phyloP scores from a whole-genome alignment of 2,329 filamentous ascomycete species.

The Neofusicoccum kwambonambiense region DNA sequence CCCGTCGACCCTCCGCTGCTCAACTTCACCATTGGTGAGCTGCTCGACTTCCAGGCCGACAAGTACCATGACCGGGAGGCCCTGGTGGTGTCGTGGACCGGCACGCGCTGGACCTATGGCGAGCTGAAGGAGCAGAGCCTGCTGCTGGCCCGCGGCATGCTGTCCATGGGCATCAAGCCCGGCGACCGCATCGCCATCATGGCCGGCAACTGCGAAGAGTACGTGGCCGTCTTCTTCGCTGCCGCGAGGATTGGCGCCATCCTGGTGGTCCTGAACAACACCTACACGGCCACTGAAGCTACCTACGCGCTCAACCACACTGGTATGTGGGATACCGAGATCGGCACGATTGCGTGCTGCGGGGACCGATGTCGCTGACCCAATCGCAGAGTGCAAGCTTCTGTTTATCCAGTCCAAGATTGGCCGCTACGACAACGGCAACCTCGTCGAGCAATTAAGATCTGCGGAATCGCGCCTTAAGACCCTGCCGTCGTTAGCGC shows the following conservation, averaged over 20 bases:
- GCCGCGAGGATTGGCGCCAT: constrained; percentile 53
- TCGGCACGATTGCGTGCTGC: neutral
- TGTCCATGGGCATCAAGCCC: constrained; percentile 64
- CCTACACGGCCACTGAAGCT: constrained; percentile 72
- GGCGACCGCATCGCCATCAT: constrained; percentile 74
- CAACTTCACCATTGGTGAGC: constrained; percentile 69
- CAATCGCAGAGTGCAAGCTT: constrained; percentile 61
- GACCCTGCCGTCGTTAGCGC: constrained; percentile 27
- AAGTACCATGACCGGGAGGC: constrained; percentile 56
- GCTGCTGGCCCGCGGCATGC: constrained; percentile 46
- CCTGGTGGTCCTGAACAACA: constrained; percentile 78
- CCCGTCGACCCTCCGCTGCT: constrained; percentile 67
- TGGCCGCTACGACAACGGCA: constrained; percentile 62
- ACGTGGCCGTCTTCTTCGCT: constrained; percentile 69
- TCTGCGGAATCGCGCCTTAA: constrained; percentile 22
- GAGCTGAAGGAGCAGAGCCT: constrained; percentile 40
- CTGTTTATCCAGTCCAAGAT: constrained; percentile 72
- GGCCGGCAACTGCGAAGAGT: constrained; percentile 62
- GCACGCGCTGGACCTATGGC: constrained; percentile 66
- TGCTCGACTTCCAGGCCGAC: constrained; percentile 69
- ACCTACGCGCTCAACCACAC: constrained; percentile 70
- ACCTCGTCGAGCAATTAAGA: constrained; percentile 49
- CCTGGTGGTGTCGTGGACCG: constrained; percentile 73
- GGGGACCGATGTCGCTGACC: constrained; percentile 15
- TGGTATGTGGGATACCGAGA: constrained; percentile 44